Percentiles rank a stretch among this genome's conserved stretches.
Conservation (phyloP, 1,139 yeast species). For the Yamadazyma epiphylla region DNA sequence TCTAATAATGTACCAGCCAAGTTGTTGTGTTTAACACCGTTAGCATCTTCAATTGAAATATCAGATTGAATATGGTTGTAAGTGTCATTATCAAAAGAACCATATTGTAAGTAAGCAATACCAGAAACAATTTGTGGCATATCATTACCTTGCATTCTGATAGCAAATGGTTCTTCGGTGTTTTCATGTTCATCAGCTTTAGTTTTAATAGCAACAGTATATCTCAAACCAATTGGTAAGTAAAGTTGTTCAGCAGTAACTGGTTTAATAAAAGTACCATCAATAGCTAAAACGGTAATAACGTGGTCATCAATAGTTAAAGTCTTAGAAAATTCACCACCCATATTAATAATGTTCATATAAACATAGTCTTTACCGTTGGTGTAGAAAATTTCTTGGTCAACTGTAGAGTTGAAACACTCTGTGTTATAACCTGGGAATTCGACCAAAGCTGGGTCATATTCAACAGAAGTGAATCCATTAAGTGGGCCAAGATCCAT, state of each 20-base stretch:
- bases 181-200: constrained; percentile 11
- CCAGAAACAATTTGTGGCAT: constrained; percentile 31
- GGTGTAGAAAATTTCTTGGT: constrained; percentile 13
- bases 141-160: constrained; percentile 25
- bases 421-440: constrained; percentile 20
- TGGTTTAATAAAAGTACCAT: constrained; percentile 27
- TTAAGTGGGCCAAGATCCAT: constrained; percentile 14
- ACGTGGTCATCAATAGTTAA: constrained; percentile 33
- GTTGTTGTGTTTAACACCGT: constrained; percentile 15
- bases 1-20: constrained; percentile 15
- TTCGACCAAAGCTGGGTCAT: constrained; percentile 16
- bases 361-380: constrained; percentile 20
- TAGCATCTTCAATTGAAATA: constrained; percentile 4
- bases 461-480: constrained; percentile 15
- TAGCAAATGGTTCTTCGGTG: constrained; percentile 14
- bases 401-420: constrained; percentile 15
- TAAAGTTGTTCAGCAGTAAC: constrained; percentile 17
- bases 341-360: constrained; percentile 27
- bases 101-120: constrained; percentile 21
- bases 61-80: constrained; percentile 2
- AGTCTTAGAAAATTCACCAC: constrained; percentile 29
- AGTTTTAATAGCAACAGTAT: constrained; percentile 25
- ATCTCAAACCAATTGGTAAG: constrained; percentile 27
- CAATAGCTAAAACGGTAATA: constrained; percentile 27
- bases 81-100: constrained; percentile 7